Conservation (phyloP, 805 yeast genomes). For the Starmera dryadoides region DNA sequence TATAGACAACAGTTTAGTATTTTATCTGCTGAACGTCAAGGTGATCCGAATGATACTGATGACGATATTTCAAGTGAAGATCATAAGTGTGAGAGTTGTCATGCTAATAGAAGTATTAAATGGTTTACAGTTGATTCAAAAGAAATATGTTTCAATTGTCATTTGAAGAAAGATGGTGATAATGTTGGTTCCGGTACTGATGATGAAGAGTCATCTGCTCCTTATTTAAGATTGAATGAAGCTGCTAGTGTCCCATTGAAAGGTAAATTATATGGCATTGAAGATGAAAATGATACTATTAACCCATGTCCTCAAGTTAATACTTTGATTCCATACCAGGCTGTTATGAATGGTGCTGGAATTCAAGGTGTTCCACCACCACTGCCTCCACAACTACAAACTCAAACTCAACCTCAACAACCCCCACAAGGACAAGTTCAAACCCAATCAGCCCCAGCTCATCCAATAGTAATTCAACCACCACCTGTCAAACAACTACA, state of each 20-base stretch:
- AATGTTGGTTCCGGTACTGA: background rate
- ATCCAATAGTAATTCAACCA: background rate
- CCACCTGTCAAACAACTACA: too few species aligned
- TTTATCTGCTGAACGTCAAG: background rate
- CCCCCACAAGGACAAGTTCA: too few species aligned
- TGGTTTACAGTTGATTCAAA: background rate
- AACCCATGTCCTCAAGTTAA: too few species aligned
- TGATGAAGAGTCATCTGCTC: background rate
- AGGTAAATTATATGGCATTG: background rate
- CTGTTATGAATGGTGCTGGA: too few species aligned
- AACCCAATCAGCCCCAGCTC: too few species aligned
- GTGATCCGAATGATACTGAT: background rate
- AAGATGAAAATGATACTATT: background rate
- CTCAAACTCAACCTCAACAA: background rate
- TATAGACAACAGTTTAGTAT: background rate
- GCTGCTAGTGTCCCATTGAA: background rate
- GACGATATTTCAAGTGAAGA: background rate
- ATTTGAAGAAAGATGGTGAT: background rate
- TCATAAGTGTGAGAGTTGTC: slow-evolving; percentile 1
- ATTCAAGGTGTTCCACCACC: too few species aligned
- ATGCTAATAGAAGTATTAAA: slow-evolving; percentile 1
- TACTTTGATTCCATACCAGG: too few species aligned
- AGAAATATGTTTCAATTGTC: background rate
- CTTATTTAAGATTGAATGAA: background rate
- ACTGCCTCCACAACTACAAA: background rate